Percentiles rank a stretch among this genome's conserved stretches.
phyloP scores from a whole-genome alignment of 495 filamentous ascomycete species.

The Daldinia concentrica region DNA sequence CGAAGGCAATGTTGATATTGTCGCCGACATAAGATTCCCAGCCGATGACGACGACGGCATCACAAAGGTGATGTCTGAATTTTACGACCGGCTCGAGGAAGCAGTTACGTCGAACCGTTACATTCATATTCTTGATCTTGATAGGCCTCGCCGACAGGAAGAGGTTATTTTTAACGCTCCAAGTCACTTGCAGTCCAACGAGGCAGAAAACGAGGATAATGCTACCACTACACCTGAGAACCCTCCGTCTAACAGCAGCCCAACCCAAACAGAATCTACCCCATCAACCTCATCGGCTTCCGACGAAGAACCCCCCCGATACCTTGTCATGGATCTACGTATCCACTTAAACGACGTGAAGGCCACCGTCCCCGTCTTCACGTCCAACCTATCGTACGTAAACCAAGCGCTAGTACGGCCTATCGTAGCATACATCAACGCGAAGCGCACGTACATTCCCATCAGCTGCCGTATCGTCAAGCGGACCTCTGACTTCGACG shows the following conservation, averaged over 20 bases:
- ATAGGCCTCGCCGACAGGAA: slow-evolving; percentile 45
- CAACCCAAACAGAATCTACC: slow-evolving; percentile 6
- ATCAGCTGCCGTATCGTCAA: slow-evolving; percentile 95
- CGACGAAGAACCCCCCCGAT: slow-evolving; percentile 66
- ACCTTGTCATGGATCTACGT: slow-evolving; percentile 87
- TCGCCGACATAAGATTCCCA: slow-evolving; percentile 93
- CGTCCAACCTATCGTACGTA: slow-evolving; percentile 86
- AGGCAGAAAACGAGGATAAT: slow-evolving; percentile 8
- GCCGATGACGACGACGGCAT: slow-evolving; percentile 85
- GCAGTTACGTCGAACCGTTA: slow-evolving; percentile 81
- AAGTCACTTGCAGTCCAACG: slow-evolving; percentile 25
- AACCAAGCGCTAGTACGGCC: slow-evolving; percentile 94
- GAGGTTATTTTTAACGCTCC: slow-evolving; percentile 43
- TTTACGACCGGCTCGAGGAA: slow-evolving; percentile 93
- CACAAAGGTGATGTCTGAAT: slow-evolving; percentile 89
- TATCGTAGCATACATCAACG: slow-evolving; percentile 99
- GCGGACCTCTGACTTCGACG: slow-evolving; percentile 85
- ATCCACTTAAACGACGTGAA: slow-evolving; percentile 92
- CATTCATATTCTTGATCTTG: slow-evolving; percentile 59
- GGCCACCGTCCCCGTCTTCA: slow-evolving; percentile 91
- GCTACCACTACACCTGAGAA: slow-evolving; percentile 13
- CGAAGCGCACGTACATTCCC: slow-evolving; percentile 89
- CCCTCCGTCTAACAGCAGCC: slow-evolving; percentile 9
- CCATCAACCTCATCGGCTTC: slow-evolving; percentile 3
- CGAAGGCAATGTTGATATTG: slow-evolving; percentile 94